Percentiles rank a stretch among this genome's conserved stretches.
Evolutionary conservation across 306 rosid genomes (phyloP).

Genomic region (Lathyrus oleraceus): DNA sequence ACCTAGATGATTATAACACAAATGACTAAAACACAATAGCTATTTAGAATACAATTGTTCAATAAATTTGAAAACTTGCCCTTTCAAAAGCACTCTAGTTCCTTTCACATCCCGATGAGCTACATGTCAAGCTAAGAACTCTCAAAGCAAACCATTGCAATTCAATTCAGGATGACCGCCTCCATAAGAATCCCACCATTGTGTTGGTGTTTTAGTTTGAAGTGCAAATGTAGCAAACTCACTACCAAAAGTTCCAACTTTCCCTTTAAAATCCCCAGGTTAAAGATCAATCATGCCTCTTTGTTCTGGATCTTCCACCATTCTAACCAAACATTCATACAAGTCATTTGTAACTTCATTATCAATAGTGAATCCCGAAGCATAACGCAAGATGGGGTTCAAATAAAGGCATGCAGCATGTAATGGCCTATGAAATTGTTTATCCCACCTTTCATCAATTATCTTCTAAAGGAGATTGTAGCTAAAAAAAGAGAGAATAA

Average conservation of each 20-base stretch:
- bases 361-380: too few relatives aligned
- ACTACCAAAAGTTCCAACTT: not conserved
- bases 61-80: not conserved
- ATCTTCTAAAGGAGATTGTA: too few relatives aligned
- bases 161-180: not conserved
- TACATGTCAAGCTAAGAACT: not conserved
- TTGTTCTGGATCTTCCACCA: too few relatives aligned
- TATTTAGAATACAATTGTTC: not conserved
- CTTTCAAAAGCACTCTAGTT: not conserved
- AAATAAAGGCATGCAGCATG: too few relatives aligned
- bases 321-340: too few relatives aligned
- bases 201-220: not conserved
- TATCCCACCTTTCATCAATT: too few relatives aligned
- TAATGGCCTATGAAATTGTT: too few relatives aligned
- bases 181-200: not conserved
- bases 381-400: too few relatives aligned
- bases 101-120: not conserved
- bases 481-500: too few relatives aligned
- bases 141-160: not conserved
- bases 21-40: too few relatives aligned
- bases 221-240: not conserved
- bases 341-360: too few relatives aligned
- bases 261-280: not conserved
- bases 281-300: not conserved
- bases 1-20: too few relatives aligned